Conservation (phyloP, 1,284 basidiomycete genomes). For the Stygiomarasmius scandens region DNA sequence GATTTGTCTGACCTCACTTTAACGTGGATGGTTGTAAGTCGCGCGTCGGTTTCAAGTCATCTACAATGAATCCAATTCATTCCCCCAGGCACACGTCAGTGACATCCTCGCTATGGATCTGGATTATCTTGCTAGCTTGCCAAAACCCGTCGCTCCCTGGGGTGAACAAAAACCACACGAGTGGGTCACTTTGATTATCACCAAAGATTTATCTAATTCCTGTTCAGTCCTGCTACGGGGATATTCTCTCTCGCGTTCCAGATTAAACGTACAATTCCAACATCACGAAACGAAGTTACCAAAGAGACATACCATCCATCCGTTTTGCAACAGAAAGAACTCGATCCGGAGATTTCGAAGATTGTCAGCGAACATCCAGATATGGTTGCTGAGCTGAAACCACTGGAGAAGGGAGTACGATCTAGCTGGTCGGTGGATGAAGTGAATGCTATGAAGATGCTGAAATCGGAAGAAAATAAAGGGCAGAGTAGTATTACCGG, state of each 20-base stretch:
- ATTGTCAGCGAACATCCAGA: slow-evolving; percentile 43
- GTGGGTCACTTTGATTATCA: slow-evolving; percentile 37
- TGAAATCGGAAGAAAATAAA: neutral
- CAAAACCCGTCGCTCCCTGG: slow-evolving; percentile 59
- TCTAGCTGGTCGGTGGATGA: slow-evolving; percentile 41
- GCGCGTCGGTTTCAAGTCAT: neutral
- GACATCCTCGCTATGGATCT: slow-evolving; percentile 59
- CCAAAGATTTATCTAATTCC: slow-evolving; percentile 3
- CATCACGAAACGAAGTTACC: slow-evolving; percentile 45
- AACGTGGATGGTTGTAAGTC: slow-evolving; percentile 66
- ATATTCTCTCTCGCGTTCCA: slow-evolving; percentile 50
- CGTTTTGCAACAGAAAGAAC: slow-evolving; percentile 46
- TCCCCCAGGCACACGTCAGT: slow-evolving; percentile 52
- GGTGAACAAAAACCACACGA: slow-evolving; percentile 62
- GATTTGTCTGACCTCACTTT: slow-evolving; percentile 69
- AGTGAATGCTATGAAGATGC: neutral
- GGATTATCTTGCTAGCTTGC: slow-evolving; percentile 51
- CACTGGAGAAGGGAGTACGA: slow-evolving; percentile 56
- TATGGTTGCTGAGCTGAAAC: slow-evolving; percentile 47
- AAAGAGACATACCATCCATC: slow-evolving; percentile 66
- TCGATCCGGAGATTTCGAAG: slow-evolving; percentile 37
- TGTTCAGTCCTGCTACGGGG: slow-evolving; percentile 50
- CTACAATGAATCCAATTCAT: neutral
- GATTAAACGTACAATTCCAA: slow-evolving; percentile 53
- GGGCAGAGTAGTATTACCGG: neutral